A percentile compares a stretch with the other conserved stretches of the same genome.
Evolutionary conservation across 495 filamentous ascomycete genomes (phyloP).

Genomic region (Talaromyces ruber): DNA sequence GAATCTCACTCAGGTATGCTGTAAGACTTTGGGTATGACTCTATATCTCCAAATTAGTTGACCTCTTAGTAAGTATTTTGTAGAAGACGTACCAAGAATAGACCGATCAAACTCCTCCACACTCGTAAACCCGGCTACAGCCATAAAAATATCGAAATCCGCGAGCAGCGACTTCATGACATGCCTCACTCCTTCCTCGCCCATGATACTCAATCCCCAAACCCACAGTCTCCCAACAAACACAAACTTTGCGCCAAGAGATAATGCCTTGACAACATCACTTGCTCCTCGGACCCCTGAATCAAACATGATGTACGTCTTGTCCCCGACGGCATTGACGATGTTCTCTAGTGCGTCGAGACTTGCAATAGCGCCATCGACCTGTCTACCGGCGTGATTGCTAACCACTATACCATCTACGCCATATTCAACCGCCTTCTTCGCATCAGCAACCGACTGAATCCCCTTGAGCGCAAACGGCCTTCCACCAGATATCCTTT

Average conservation of each 20-base stretch:
- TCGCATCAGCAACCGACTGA: conserved; percentile 42
- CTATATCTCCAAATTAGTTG: conserved; percentile 10
- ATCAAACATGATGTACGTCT: conserved; percentile 54
- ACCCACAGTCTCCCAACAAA: conserved; percentile 67
- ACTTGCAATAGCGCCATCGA: conserved; percentile 9
- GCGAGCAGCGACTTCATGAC: conserved; percentile 57
- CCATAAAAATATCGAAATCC: conserved; percentile 61
- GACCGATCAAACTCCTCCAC: conserved; percentile 42
- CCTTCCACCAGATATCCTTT: conserved; percentile 44
- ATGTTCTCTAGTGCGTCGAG: conserved; percentile 59
- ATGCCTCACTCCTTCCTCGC: conserved; percentile 53
- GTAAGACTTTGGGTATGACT: conserved; percentile 36
- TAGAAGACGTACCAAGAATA: conserved; percentile 23
- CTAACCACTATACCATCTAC: conserved; percentile 46
- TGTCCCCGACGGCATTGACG: conserved; percentile 46
- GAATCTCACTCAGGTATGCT: neutral
- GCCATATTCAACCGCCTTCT: conserved; percentile 34
- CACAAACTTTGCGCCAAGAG: conserved; percentile 77
- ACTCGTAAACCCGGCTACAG: conserved; percentile 49
- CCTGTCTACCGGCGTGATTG: conserved; percentile 41
- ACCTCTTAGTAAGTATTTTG: neutral
- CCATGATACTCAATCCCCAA: conserved; percentile 51
- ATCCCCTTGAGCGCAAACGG: conserved; percentile 47
- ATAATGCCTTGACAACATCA: conserved; percentile 77
- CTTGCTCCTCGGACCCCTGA: conserved; percentile 51